These are phyloP conservation scores for Leccinum subgranulosum DNA, from an alignment of 768 basidiomycete species.

Conservation along the genomic window DNA sequence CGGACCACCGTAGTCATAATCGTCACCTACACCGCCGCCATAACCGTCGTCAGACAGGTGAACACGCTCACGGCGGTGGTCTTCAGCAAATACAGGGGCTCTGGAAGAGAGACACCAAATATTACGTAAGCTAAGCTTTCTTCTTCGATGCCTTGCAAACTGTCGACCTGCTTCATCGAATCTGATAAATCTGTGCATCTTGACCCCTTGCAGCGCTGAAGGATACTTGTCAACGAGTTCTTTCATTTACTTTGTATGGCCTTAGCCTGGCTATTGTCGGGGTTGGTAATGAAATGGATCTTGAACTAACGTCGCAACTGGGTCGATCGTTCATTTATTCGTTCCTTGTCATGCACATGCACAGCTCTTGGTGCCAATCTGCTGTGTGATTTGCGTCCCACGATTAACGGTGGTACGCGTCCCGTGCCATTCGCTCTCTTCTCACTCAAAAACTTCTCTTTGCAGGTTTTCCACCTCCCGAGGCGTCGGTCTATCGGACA, in stretches of 20 bases:
- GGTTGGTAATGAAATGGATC: slow-evolving; percentile 7
- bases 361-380: not conserved
- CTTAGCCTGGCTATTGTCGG: slow-evolving; percentile 1
- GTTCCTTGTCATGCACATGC: not conserved
- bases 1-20: slow-evolving; percentile 70
- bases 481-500: not conserved
- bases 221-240: not conserved
- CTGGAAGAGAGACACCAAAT: not conserved
- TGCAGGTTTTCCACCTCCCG: not conserved
- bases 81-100: slow-evolving; percentile 1
- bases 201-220: slow-evolving; percentile 5
- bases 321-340: slow-evolving; percentile 25
- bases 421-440: not conserved
- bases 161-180: slow-evolving; percentile 11
- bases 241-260: slow-evolving; percentile 3
- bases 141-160: slow-evolving; percentile 21
- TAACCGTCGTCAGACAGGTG: slow-evolving; percentile 84
- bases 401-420: slow-evolving; percentile 12
- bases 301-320: slow-evolving; percentile 6
- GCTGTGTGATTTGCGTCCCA: slow-evolving; percentile 9
- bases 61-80: slow-evolving; percentile 3
- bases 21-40: slow-evolving; percentile 67
- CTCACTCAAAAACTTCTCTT: not conserved
- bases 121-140: slow-evolving; percentile 24
- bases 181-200: not conserved